Conservation (phyloP, 306 rosid species). For the Pueraria montana region DNA sequence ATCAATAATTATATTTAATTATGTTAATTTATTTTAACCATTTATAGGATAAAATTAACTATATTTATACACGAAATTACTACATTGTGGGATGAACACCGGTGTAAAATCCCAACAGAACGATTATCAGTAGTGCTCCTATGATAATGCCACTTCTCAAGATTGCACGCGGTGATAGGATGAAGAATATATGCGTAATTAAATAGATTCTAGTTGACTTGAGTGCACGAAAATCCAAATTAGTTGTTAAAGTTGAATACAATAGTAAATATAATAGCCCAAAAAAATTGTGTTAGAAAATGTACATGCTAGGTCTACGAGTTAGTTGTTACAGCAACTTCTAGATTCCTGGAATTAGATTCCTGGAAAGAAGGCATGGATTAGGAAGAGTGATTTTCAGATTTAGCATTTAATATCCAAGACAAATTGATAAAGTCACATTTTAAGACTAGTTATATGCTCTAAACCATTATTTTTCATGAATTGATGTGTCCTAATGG, state of each 20-base stretch:
- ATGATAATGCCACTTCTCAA: slow-evolving; percentile 6
- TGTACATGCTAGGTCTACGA: slow-evolving; percentile 40
- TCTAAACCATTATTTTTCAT: slow-evolving; percentile 31
- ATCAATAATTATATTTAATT: too few relatives aligned
- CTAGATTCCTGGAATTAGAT: too few relatives aligned
- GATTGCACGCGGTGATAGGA: slow-evolving; percentile 41
- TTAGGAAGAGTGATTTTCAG: slow-evolving; percentile 17
- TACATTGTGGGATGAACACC: too few relatives aligned
- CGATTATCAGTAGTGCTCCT: too few relatives aligned
- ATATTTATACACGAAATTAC: too few relatives aligned
- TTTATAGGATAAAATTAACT: too few relatives aligned
- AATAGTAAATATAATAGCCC: slow-evolving; percentile 44
- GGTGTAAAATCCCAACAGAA: too few relatives aligned
- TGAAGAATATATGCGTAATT: background rate
- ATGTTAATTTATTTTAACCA: too few relatives aligned
- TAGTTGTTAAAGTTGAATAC: slow-evolving; percentile 46
- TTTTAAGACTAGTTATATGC: slow-evolving; percentile 34
- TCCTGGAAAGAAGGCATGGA: slow-evolving; percentile 47
- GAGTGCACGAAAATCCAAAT: slow-evolving; percentile 63
- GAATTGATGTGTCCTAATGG: slow-evolving; percentile 40
- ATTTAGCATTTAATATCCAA: slow-evolving; percentile 24
- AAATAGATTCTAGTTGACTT: slow-evolving; percentile 49
- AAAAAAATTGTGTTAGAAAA: slow-evolving; percentile 22
- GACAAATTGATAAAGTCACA: slow-evolving; percentile 3
- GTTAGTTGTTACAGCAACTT: slow-evolving; percentile 44